phyloP scores from a whole-genome alignment of 2,329 filamentous ascomycete genomes.

The Diaporthe citri region DNA sequence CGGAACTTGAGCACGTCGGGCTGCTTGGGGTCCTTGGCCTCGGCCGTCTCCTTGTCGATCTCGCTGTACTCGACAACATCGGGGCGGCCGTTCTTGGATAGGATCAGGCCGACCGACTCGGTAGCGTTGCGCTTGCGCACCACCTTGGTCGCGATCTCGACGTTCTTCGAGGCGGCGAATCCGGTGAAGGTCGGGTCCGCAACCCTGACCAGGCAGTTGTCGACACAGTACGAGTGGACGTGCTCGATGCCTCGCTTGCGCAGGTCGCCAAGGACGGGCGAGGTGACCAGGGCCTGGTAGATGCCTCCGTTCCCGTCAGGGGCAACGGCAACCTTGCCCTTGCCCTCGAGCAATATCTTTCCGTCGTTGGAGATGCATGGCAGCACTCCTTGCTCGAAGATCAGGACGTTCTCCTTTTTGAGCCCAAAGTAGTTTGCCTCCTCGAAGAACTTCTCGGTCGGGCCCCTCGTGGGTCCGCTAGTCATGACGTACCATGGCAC shows the following conservation, averaged over 20 bases:
- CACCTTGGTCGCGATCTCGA: slow-evolving; percentile 99
- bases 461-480: slow-evolving; percentile 89
- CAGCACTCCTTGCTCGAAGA: slow-evolving; percentile 97
- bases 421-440: slow-evolving; percentile 93
- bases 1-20: slow-evolving; percentile 90
- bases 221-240: slow-evolving; percentile 97
- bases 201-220: slow-evolving; percentile 99
- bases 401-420: slow-evolving; percentile 83
- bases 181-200: slow-evolving; percentile 96
- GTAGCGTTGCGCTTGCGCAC: slow-evolving; percentile 97
- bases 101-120: slow-evolving; percentile 93
- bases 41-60: slow-evolving; percentile 89
- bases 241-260: slow-evolving; percentile 89
- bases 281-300: slow-evolving; percentile 89
- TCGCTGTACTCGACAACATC: slow-evolving; percentile 99
- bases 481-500: slow-evolving; percentile 99
- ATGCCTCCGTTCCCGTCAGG: slow-evolving; percentile 98
- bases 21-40: slow-evolving; percentile 87
- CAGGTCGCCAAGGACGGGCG: slow-evolving; percentile 89
- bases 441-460: slow-evolving; percentile 94
- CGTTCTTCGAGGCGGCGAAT: slow-evolving; percentile 87
- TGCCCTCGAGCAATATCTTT: slow-evolving; percentile 94
- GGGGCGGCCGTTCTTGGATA: slow-evolving; percentile 94
- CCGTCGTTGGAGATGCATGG: slow-evolving; percentile 98
- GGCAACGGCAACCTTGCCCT: slow-evolving; percentile 91